Conservation (phyloP, 306 rosid genomes). For the Alnus glutinosa region DNA sequence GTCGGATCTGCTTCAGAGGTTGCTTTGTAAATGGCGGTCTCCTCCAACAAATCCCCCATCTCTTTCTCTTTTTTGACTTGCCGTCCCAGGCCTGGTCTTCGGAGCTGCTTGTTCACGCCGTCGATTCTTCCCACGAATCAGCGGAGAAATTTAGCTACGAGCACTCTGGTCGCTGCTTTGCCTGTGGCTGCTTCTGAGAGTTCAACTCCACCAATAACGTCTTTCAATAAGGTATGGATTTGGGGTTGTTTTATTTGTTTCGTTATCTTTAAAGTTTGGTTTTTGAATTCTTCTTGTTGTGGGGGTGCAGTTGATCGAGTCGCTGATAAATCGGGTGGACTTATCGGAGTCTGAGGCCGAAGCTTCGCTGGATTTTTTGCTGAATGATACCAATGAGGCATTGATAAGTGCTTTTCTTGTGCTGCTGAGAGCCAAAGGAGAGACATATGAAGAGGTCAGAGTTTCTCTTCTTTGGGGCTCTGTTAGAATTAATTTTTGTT, state of each 20-base stretch:
- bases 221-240: conserved; percentile 44
- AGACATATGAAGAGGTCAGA: conserved; percentile 83
- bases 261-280: background rate
- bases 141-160: conserved; percentile 9
- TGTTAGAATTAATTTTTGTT: background rate
- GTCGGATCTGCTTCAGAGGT: background rate
- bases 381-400: conserved; percentile 67
- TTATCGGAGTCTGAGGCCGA: conserved; percentile 75
- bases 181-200: conserved; percentile 10
- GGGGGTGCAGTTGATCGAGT: conserved; percentile 64
- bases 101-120: background rate
- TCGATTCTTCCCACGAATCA: conserved; percentile 10
- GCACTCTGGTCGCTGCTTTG: conserved; percentile 29
- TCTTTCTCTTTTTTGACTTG: conserved; percentile 22
- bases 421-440: conserved; percentile 86
- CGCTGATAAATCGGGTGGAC: conserved; percentile 60
- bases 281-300: background rate
- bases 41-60: conserved; percentile 12
- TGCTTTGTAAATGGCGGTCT: conserved; percentile 4
- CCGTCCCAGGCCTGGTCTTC: conserved; percentile 12
- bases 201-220: background rate
- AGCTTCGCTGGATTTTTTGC: conserved; percentile 61
- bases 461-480: background rate
- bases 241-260: background rate
- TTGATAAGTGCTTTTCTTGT: conserved; percentile 89